A percentile compares a stretch with the other conserved stretches of the same genome.
These are phyloP conservation scores for Agaricus subrufescens DNA, from an alignment of 768 basidiomycete genomes.

Conservation along the genomic window DNA sequence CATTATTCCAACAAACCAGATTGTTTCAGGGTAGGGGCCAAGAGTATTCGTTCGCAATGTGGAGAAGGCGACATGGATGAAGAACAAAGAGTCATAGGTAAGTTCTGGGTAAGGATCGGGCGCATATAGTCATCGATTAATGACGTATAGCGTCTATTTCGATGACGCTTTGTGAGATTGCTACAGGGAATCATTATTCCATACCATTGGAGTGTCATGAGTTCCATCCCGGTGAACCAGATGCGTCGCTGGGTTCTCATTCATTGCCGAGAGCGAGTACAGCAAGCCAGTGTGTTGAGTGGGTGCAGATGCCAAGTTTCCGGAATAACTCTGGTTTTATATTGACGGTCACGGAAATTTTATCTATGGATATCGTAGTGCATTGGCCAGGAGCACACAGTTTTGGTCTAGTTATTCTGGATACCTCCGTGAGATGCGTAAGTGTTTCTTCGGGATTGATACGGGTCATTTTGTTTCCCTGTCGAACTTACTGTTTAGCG, in stretches of 20 bases:
- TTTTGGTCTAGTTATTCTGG: constrained; percentile 87
- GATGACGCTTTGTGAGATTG: constrained; percentile 78
- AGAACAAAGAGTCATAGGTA: constrained; percentile 46
- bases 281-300: constrained; percentile 33
- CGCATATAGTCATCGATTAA: not conserved
- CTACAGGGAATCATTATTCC: constrained; percentile 64
- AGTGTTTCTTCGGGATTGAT: constrained; percentile 24
- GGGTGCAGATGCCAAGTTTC: not conserved
- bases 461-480: constrained; percentile 4
- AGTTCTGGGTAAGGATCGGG: constrained; percentile 25
- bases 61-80: constrained; percentile 54
- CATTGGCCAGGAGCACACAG: constrained; percentile 72
- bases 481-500: constrained; percentile 32
- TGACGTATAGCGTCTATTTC: constrained; percentile 55
- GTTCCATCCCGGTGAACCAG: constrained; percentile 21
- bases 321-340: not conserved
- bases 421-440: constrained; percentile 74
- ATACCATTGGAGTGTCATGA: constrained; percentile 60
- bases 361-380: constrained; percentile 34
- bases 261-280: constrained; percentile 31
- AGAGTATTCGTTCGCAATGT: constrained; percentile 42
- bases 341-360: not conserved
- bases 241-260: constrained; percentile 12
- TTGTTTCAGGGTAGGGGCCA: constrained; percentile 53
- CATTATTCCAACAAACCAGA: constrained; percentile 43